Percentiles rank a stretch among this genome's conserved stretches.
Evolutionary conservation across 1,284 basidiomycete genomes (phyloP).

Genomic region (Crucibulum parvulum): DNA sequence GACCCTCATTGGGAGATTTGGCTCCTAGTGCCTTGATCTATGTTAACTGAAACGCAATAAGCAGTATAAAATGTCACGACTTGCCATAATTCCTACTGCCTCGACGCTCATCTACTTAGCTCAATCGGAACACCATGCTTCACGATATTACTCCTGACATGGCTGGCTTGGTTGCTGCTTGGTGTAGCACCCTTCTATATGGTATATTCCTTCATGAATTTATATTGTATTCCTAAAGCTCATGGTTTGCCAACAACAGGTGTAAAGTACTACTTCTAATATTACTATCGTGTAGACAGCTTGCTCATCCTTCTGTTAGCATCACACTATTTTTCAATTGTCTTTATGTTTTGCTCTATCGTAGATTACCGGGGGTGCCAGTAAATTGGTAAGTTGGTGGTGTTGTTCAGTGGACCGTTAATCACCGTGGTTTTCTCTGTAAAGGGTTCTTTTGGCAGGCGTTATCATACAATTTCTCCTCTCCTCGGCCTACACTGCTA

Average conservation of each 20-base stretch:
- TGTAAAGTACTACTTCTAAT: too few species aligned
- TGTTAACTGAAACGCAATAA: too few species aligned
- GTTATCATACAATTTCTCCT: constrained; percentile 15
- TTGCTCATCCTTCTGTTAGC: background rate
- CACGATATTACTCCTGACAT: constrained; percentile 3
- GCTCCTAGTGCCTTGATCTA: too few species aligned
- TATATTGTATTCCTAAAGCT: background rate
- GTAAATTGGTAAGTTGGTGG: constrained; percentile 1
- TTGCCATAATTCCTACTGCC: too few species aligned
- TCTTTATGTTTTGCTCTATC: constrained; percentile 3
- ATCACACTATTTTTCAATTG: constrained; percentile 6
- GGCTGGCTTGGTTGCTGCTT: constrained; percentile 7
- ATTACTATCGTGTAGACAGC: background rate
- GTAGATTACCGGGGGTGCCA: background rate
- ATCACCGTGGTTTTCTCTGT: background rate
- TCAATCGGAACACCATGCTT: too few species aligned
- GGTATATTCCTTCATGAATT: background rate
- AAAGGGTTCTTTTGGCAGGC: constrained; percentile 7
- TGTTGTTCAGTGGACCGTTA: background rate
- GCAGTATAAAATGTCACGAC: too few species aligned
- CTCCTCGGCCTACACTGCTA: constrained; percentile 12
- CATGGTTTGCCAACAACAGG: background rate
- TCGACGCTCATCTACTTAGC: too few species aligned
- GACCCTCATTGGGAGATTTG: too few species aligned
- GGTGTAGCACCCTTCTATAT: constrained; percentile 11